Evolutionary conservation across 495 filamentous ascomycete species (phyloP), one percentile per base, ranked within the genome.

Genomic region (Xylaria cubensis): DNA sequence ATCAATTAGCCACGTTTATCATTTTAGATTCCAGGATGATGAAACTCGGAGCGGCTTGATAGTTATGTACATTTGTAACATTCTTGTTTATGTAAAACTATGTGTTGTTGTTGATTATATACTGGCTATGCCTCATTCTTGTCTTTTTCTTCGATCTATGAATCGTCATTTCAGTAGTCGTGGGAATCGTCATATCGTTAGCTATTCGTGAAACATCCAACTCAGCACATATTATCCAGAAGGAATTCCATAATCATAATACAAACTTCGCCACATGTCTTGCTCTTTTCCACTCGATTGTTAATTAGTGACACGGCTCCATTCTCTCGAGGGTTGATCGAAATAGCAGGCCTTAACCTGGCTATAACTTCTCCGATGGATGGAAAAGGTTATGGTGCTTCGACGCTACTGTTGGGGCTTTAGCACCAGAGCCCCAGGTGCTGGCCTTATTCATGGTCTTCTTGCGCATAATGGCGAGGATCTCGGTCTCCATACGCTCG

Each of bases 401-500:
- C 12, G 55, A 46, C 24, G 51, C 36, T 19, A 10, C 10, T 3
- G 48, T 32, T 21, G 55, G 63, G 19, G 51, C 50, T 53, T 64
- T 66, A 13, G 42, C 55, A 0, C 73, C 71, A 17, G 79, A 76
- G 51, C 79, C 79, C 82, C 82, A 89, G 13, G 86, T 88, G 42
- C 79, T 72, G 44, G 78, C 80, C 74, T 86, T 89, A 69, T 80
- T 86, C 80, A 88, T 76, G 8, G 86, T 88, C 72, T 83, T 80
- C 81, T 84, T 83, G 53, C 87, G 75, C 85, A 89, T 87, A 42
- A 78, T 80, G 24, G 79, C 80, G 79, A 87, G 83, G 70, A 88
- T 88, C 71, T 85, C 78, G 68, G 73, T 79, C 80, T 88, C 86
- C 86, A 89, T 88, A 66, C 76, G 75, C 65, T 86, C 83, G 69